Evolutionary conservation across 139 green algal genomes (phyloP).

Genomic region (Raphidocelis subcapitata): DNA sequence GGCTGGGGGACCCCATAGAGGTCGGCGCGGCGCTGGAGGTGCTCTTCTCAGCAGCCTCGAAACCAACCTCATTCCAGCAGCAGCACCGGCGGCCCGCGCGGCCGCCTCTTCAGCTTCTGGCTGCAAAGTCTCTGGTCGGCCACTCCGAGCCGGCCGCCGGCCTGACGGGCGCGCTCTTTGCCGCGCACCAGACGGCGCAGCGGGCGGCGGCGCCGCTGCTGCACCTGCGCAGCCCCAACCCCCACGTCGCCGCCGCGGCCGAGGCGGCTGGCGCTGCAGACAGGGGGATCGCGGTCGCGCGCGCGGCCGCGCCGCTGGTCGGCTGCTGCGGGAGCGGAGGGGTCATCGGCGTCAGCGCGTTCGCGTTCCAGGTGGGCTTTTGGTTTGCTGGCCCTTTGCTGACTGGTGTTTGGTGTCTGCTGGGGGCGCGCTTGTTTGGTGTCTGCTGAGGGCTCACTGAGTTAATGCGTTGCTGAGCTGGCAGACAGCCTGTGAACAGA

Average conservation of each 20-base stretch:
- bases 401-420: too few species aligned
- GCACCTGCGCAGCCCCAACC: constrained; percentile 70
- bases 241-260: constrained; percentile 19
- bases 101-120: constrained; percentile 45
- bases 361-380: constrained; percentile 71
- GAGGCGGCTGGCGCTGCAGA: background rate
- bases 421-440: too few species aligned
- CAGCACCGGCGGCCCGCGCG: background rate
- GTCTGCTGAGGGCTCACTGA: too few species aligned
- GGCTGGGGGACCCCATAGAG: constrained; percentile 77
- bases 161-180: constrained; percentile 45
- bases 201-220: constrained; percentile 28
- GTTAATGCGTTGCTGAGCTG: too few species aligned
- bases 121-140: constrained; percentile 67
- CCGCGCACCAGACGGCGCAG: constrained; percentile 10
- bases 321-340: background rate
- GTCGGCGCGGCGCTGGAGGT: constrained; percentile 43
- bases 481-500: too few species aligned
- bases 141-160: constrained; percentile 78
- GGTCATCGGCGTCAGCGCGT: constrained; percentile 55
- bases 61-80: background rate
- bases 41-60: background rate
- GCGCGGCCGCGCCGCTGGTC: background rate
- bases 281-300: too few species aligned
- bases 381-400: too few species aligned